Evolutionary conservation across 257 asterid species (phyloP).

Genomic region (Orobanche coerulescens): DNA sequence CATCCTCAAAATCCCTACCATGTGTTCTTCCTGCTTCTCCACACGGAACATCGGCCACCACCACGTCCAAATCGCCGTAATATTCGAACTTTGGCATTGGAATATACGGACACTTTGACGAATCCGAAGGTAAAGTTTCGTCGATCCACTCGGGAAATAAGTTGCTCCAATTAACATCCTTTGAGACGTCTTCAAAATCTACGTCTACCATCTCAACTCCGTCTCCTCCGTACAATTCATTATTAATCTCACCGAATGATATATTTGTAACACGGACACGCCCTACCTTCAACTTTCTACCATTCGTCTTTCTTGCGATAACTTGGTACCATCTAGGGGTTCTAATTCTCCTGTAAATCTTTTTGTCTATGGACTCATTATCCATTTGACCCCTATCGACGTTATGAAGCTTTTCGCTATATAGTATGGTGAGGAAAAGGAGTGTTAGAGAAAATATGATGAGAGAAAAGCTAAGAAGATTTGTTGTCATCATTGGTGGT

Average conservation of each 20-base stretch:
- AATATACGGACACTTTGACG: conserved; percentile 36
- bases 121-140: conserved; percentile 17
- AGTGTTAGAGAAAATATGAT: conserved; percentile 22
- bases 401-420: conserved; percentile 16
- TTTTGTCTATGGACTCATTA: conserved; percentile 2
- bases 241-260: not conserved
- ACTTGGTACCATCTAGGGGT: conserved; percentile 34
- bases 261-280: conserved; percentile 17
- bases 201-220: conserved; percentile 17
- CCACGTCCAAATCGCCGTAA: conserved; percentile 33
- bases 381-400: not conserved
- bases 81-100: conserved; percentile 41
- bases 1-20: conserved; percentile 24
- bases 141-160: conserved; percentile 44
- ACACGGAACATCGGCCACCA: conserved; percentile 38
- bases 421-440: conserved; percentile 20
- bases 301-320: conserved; percentile 11
- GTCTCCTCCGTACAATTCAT: not conserved
- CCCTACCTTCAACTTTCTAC: conserved; percentile 31
- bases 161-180: conserved; percentile 34
- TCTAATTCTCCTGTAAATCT: conserved; percentile 4
- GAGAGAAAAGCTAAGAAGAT: conserved; percentile 20
- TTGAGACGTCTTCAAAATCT: conserved; percentile 24
- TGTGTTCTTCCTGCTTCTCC: not conserved
- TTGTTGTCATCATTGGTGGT: conserved; percentile 15